phyloP scores from a whole-genome alignment of 2,329 filamentous ascomycete genomes.

The Fusarium sp. region DNA sequence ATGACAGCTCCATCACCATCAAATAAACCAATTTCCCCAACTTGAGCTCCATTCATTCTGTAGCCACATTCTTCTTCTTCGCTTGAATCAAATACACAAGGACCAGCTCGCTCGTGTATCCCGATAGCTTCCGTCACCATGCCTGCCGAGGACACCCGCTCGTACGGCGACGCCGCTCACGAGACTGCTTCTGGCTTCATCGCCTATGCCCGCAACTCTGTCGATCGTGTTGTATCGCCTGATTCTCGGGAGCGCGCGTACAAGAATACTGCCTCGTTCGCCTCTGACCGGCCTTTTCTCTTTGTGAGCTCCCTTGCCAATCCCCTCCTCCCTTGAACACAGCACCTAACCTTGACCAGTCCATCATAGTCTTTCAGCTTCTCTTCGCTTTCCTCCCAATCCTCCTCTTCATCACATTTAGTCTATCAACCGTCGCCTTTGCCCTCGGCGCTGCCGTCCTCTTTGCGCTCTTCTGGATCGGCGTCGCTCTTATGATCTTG shows the following conservation, averaged over 20 bases:
- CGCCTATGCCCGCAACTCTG: constrained; percentile 53
- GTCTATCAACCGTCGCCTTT: constrained; percentile 67
- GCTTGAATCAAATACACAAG: neutral
- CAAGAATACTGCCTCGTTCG: constrained; percentile 62
- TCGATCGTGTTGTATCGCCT: constrained; percentile 65
- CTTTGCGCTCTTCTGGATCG: constrained; percentile 73
- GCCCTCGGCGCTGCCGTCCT: constrained; percentile 67
- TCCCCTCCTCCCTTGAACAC: neutral
- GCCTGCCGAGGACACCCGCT: constrained; percentile 21
- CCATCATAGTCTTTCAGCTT: constrained; percentile 71
- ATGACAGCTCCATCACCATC: constrained; percentile 1
- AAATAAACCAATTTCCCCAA: neutral
- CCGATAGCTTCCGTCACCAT: constrained; percentile 6
- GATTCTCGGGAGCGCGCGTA: constrained; percentile 65
- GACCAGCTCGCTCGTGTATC: neutral
- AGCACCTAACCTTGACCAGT: constrained; percentile 53
- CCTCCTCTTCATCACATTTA: constrained; percentile 72
- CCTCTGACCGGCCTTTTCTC: constrained; percentile 70
- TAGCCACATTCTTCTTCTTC: neutral
- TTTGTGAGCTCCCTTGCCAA: constrained; percentile 61
- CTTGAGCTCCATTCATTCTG: neutral
- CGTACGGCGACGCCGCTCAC: constrained; percentile 41
- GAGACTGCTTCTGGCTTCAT: constrained; percentile 50
- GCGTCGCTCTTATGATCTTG: constrained; percentile 71
- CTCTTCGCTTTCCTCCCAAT: constrained; percentile 72